Base-by-base conservation (phyloP, 2,329 filamentous ascomycete species). In the Microdochium bolleyi region DNA sequence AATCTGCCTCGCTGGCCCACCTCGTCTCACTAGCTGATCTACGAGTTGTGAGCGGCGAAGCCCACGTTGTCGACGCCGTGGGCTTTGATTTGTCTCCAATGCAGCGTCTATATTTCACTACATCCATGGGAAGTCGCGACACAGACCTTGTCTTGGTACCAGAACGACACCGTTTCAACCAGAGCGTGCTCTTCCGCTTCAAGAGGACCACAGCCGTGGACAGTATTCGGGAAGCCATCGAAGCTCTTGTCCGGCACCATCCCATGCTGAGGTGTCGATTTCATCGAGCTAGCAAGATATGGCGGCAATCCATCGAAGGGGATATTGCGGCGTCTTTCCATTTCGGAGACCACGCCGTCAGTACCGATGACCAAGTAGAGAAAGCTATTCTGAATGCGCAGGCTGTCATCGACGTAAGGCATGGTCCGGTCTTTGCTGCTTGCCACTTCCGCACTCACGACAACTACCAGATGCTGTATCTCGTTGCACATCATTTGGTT, bases 31-130 rank as follows among this genome's bases (percentile, higher is more conserved):
- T 70, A 46, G 71, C 70, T 1, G 65, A 59, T 3, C 62, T 67
- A 13, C 64, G 64, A 13, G 65, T 62, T 4, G 60, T 61, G 10
- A 54, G 66, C 48, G 60, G 59, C 3, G 61, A 62, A 19, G 66
- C 67, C 58, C 65, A 62, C 30, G 71, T 69, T 24, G 60, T 68
- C 37, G 60, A 60, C 1, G 52, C 60, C 9, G 69, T 71, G 21
- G 65, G 55, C 30, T 80, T 78, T 56, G 71, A 73, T 10, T 67
- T 80, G 10, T 75, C 77, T 1, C 72, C 77, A 2, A 80, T 80
- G 72, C 78, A 81, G 62, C 73, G 75, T 52, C 66, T 81, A 3
- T 78, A 77, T 58, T 79, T 80, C 51, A 68, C 75, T 55, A 76
- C 75, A 0, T 62, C 66, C 2, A 72, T 76, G 61, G 71, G 71